phyloP scores from a whole-genome alignment of 2,329 filamentous ascomycete species.

The Calonectria multiphialidica region DNA sequence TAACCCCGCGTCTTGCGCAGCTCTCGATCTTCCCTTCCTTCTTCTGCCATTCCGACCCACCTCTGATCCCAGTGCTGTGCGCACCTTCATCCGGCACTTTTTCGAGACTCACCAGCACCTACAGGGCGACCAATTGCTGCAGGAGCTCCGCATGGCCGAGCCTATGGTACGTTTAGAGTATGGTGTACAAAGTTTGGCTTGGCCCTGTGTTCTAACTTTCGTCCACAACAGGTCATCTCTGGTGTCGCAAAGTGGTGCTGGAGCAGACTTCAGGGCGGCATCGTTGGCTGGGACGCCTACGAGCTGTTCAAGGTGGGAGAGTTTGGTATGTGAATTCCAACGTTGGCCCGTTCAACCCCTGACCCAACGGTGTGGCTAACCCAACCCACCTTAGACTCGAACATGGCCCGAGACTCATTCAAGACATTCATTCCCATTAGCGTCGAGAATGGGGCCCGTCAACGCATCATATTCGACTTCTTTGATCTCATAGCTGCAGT shows the following conservation, averaged over 20 bases:
- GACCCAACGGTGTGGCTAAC: slow-evolving; percentile 30
- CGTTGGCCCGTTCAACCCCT: not conserved
- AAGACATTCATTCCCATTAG: slow-evolving; percentile 96
- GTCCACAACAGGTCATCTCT: slow-evolving; percentile 79
- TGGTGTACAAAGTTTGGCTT: not conserved
- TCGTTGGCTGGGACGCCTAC: slow-evolving; percentile 97
- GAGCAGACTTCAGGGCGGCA: slow-evolving; percentile 89
- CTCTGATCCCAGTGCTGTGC: slow-evolving; percentile 90
- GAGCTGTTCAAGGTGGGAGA: slow-evolving; percentile 96
- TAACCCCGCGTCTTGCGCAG: slow-evolving; percentile 58
- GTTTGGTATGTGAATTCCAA: slow-evolving; percentile 68
- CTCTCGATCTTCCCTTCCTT: slow-evolving; percentile 90
- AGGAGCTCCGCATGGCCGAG: slow-evolving; percentile 92
- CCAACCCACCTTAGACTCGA: slow-evolving; percentile 75
- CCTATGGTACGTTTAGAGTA: slow-evolving; percentile 78
- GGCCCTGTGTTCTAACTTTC: slow-evolving; percentile 37
- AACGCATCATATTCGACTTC: slow-evolving; percentile 94
- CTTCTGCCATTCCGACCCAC: slow-evolving; percentile 94
- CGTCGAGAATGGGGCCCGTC: slow-evolving; percentile 86
- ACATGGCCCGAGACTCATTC: slow-evolving; percentile 92
- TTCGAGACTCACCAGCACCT: slow-evolving; percentile 79
- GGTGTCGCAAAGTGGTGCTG: slow-evolving; percentile 99
- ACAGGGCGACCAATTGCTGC: slow-evolving; percentile 77
- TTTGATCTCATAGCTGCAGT: slow-evolving; percentile 93
- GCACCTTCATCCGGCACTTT: slow-evolving; percentile 92